Conservation (phyloP, 1,284 basidiomycete species). For the Boletus semigastroideus region DNA sequence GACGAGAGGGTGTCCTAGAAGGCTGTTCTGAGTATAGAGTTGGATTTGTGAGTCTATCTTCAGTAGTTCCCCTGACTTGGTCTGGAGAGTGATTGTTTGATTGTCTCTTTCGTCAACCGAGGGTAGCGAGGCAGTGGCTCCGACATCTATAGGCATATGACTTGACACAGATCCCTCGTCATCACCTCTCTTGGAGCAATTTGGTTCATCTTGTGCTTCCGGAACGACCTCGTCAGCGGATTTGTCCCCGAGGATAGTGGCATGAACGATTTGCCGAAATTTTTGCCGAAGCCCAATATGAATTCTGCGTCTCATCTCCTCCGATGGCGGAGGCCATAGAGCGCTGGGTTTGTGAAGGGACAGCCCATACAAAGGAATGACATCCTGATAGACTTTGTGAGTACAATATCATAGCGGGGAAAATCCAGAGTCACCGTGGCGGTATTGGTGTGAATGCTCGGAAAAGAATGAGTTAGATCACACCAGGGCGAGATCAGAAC, state of each 20-base stretch:
- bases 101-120: constrained; percentile 31
- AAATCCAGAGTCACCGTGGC: constrained; percentile 55
- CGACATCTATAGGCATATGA: constrained; percentile 42
- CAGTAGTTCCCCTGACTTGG: constrained; percentile 50
- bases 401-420: neutral
- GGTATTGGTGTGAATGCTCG: constrained; percentile 84
- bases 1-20: constrained; percentile 83
- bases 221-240: constrained; percentile 8
- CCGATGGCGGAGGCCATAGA: constrained; percentile 89
- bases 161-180: constrained; percentile 11
- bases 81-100: constrained; percentile 46
- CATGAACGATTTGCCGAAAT: constrained; percentile 58
- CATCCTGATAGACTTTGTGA: constrained; percentile 48
- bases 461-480: constrained; percentile 94
- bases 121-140: constrained; percentile 47
- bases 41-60: constrained; percentile 77
- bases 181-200: constrained; percentile 24
- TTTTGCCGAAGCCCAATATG: constrained; percentile 61
- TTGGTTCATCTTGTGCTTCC: constrained; percentile 19
- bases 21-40: constrained; percentile 84
- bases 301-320: constrained; percentile 64
- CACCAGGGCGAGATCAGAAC: constrained; percentile 90
- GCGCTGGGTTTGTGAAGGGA: constrained; percentile 83
- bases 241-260: constrained; percentile 18
- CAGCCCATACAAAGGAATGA: constrained; percentile 68